Evolutionary conservation across 345 rosid genomes (phyloP).

Genomic region (Dipteronia dyeriana): DNA sequence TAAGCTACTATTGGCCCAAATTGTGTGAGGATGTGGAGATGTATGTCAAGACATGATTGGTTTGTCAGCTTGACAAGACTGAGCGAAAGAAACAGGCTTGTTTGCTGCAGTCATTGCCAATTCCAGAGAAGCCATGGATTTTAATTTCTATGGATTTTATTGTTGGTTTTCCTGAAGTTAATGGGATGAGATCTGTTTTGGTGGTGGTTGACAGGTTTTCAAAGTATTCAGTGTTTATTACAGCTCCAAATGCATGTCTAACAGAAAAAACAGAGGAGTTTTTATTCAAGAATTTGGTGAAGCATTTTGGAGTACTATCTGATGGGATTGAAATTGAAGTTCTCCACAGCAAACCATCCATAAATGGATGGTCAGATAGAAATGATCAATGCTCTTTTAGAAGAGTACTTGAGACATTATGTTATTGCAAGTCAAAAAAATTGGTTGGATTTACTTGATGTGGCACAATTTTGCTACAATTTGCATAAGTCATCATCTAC

Average conservation of each 20-base stretch:
- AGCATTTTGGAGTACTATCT: background rate
- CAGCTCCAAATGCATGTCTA: background rate
- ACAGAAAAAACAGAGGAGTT: background rate
- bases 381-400: too few species aligned
- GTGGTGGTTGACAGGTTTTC: background rate
- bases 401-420: too few species aligned
- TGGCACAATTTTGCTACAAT: too few species aligned
- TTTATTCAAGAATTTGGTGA: background rate
- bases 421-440: too few species aligned
- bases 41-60: background rate
- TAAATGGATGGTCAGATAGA: background rate
- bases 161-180: too few species aligned
- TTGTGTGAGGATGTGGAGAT: background rate
- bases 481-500: too few species aligned
- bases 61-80: background rate
- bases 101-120: too few species aligned
- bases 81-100: background rate
- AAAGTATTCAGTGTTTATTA: background rate
- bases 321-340: background rate
- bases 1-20: too few species aligned
- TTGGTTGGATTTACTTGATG: too few species aligned
- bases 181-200: background rate
- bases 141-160: background rate
- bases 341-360: background rate
- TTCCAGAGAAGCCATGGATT: background rate